These are phyloP conservation scores for Gracilaria domingensis DNA, from an alignment of 23 red algal species.

Conservation along the genomic window DNA sequence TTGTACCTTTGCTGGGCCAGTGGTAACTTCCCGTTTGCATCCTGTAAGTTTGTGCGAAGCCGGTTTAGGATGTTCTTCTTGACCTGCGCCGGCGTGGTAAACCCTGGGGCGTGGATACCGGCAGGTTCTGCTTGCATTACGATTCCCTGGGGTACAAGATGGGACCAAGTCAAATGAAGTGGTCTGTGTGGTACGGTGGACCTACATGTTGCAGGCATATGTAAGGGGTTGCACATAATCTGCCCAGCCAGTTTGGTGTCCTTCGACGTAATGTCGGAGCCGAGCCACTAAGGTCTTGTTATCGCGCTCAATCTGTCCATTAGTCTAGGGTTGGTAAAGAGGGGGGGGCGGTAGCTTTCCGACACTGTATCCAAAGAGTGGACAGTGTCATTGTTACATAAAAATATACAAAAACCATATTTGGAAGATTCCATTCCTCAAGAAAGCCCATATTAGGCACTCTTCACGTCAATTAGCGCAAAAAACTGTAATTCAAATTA, in stretches of 20 bases:
- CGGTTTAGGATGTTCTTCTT: neutral
- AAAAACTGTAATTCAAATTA: no score
- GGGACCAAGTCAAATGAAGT: conserved; percentile 10
- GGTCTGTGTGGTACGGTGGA: neutral
- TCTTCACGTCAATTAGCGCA: no score
- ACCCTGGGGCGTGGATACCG: neutral
- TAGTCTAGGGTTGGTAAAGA: conserved; percentile 17
- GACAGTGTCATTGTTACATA: no score
- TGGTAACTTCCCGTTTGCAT: neutral
- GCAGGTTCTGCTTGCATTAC: neutral
- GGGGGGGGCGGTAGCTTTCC: no score
- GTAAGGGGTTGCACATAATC: no score
- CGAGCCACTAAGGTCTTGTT: neutral
- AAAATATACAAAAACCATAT: no score
- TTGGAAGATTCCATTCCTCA: no score
- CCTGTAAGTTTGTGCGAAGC: neutral
- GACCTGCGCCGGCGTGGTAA: neutral
- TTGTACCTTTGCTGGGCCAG: neutral
- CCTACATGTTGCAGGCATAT: neutral
- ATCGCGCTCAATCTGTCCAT: neutral
- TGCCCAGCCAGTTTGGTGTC: neutral
- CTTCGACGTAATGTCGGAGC: neutral
- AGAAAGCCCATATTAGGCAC: no score
- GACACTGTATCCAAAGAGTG: no score
- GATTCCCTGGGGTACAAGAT: neutral